These are phyloP conservation scores for Endocarpon pusillum DNA, from an alignment of 495 filamentous ascomycete genomes.

Conservation along the genomic window DNA sequence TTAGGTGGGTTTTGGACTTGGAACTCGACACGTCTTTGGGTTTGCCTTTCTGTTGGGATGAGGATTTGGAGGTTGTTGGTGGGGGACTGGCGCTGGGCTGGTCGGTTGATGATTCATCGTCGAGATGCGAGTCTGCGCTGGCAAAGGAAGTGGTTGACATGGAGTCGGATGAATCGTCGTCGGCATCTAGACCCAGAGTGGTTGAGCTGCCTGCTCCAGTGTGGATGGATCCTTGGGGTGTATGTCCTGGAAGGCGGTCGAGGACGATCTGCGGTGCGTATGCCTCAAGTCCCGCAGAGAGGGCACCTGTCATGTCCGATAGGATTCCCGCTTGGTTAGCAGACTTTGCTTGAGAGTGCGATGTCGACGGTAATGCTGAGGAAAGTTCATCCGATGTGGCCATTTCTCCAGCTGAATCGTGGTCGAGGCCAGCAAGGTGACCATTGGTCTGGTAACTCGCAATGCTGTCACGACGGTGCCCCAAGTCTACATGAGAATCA, in stretches of 20 bases:
- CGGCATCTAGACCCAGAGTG: constrained; percentile 9
- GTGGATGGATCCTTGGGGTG: constrained; percentile 21
- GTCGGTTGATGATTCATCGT: constrained; percentile 3
- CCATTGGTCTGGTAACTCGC: constrained; percentile 19
- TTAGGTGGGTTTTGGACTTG: constrained; percentile 20
- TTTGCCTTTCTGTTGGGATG: constrained; percentile 3
- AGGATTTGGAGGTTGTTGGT: constrained; percentile 3
- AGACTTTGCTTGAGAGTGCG: background rate
- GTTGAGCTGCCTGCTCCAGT: constrained; percentile 11
- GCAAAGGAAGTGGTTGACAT: constrained; percentile 1
- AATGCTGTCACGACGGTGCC: constrained; percentile 3
- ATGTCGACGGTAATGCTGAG: background rate
- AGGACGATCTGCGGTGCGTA: constrained; percentile 31
- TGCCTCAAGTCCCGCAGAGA: constrained; percentile 18
- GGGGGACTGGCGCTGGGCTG: background rate
- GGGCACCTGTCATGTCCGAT: no score
- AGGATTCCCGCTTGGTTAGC: background rate
- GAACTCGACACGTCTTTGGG: constrained; percentile 6
- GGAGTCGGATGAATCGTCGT: constrained; percentile 9
- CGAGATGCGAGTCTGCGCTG: background rate
- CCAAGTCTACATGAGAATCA: constrained; percentile 1
- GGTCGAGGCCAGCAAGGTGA: constrained; percentile 16
- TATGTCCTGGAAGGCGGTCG: constrained; percentile 27
- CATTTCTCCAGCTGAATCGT: background rate
- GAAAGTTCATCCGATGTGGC: constrained; percentile 5